A percentile compares a stretch with the other conserved stretches of the same genome.
Conservation (phyloP, 352 stramenopile genomes). For the Blastocystis sp. region DNA sequence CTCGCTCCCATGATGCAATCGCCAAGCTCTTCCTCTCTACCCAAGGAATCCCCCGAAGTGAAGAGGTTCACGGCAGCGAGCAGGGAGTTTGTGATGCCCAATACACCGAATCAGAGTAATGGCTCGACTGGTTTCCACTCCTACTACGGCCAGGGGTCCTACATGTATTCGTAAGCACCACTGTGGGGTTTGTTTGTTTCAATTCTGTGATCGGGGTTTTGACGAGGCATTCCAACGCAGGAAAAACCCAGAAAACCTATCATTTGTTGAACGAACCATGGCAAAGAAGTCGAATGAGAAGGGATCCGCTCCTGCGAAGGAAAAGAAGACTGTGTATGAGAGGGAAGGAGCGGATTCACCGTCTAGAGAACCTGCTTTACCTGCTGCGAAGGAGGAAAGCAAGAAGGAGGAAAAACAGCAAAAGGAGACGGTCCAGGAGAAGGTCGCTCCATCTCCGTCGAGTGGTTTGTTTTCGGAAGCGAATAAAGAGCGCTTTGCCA, state of each 20-base stretch:
- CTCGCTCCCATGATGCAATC: no score
- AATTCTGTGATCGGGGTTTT: background rate
- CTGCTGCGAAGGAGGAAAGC: background rate
- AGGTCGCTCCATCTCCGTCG: background rate
- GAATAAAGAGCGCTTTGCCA: constrained; percentile 34
- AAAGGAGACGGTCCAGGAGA: constrained; percentile 6
- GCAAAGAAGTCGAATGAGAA: background rate
- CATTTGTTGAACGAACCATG: background rate
- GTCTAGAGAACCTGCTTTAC: background rate
- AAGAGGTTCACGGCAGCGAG: background rate
- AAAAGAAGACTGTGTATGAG: background rate
- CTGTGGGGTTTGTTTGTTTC: background rate
- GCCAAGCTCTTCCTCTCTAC: no score
- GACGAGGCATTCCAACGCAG: no score
- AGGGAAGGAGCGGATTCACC: background rate
- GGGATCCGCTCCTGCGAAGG: background rate
- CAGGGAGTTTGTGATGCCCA: background rate
- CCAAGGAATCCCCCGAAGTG: background rate
- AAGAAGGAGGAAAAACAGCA: background rate
- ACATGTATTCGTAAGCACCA: background rate
- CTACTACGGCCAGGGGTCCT: background rate
- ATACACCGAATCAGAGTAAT: background rate
- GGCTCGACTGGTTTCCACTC: no score
- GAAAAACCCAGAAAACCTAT: background rate
- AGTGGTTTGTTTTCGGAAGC: constrained; percentile 25